Evolutionary conservation across 192 early-diverging fungal genomes (phyloP).

Genomic region (Umbelopsis ramanniana): DNA sequence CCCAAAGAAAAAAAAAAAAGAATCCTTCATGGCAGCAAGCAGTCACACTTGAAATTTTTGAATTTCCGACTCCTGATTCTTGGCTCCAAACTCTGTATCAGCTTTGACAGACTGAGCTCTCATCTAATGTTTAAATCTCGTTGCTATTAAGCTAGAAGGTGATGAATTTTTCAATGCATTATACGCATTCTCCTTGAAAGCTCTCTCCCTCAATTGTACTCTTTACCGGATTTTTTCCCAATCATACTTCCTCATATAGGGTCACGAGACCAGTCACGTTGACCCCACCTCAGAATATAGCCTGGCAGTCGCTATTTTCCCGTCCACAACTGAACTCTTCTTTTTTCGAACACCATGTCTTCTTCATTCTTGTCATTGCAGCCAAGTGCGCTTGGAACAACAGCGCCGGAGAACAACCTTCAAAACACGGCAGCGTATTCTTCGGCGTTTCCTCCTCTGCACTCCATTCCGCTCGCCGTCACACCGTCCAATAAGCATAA

Average conservation of each 20-base stretch:
- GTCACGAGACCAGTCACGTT: constrained; percentile 20
- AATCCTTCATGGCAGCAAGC: not conserved
- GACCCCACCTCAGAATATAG: constrained; percentile 1
- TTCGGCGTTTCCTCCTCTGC: constrained; percentile 36
- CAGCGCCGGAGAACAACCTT: constrained; percentile 15
- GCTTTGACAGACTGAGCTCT: no score
- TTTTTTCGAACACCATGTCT: constrained; percentile 5
- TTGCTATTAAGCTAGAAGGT: no score
- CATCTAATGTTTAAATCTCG: no score
- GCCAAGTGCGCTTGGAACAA: constrained; percentile 8
- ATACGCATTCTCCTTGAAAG: not conserved
- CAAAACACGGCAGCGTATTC: constrained; percentile 21
- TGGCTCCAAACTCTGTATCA: no score
- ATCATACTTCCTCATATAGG: no score
- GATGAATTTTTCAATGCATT: no score
- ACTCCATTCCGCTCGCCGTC: constrained; percentile 23
- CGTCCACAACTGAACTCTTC: not conserved
- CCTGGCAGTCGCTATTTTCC: not conserved
- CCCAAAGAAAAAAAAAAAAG: not conserved
- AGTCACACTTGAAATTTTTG: no score
- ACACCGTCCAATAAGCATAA: constrained; percentile 7
- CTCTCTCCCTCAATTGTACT: no score
- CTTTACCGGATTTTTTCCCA: not conserved
- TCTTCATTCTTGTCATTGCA: constrained; percentile 21
- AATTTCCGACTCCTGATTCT: no score